Evolutionary conservation across 768 basidiomycete genomes (phyloP).

Genomic region (Mycena indigotica): DNA sequence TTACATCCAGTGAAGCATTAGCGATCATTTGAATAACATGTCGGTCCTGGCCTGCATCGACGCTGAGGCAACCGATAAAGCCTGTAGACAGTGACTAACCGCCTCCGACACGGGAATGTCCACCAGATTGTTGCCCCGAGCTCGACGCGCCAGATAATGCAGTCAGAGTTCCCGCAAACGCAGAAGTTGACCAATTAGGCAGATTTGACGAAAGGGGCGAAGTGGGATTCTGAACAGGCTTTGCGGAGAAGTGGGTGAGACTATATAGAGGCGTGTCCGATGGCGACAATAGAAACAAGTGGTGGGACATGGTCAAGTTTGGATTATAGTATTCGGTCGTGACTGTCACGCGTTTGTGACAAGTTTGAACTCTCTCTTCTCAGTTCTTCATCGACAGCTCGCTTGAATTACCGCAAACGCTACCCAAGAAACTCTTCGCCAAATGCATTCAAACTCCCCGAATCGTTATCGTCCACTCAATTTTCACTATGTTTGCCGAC

Average conservation of each 20-base stretch:
- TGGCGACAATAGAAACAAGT: conserved; percentile 82
- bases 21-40: conserved; percentile 99
- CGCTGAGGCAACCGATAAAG: neutral
- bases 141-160: conserved; percentile 85
- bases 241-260: conserved; percentile 80
- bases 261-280: conserved; percentile 86
- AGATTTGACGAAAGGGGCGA: conserved; percentile 81
- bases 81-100: conserved; percentile 28
- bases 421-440: too few relatives aligned
- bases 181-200: conserved; percentile 89
- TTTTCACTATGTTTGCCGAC: too few relatives aligned
- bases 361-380: too few relatives aligned
- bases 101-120: conserved; percentile 68
- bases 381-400: too few relatives aligned
- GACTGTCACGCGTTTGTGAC: too few relatives aligned
- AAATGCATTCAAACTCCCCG: too few relatives aligned
- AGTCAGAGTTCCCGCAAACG: conserved; percentile 86
- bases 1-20: conserved; percentile 91
- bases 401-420: too few relatives aligned
- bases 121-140: conserved; percentile 70
- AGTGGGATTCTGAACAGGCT: conserved; percentile 58
- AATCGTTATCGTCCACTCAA: too few relatives aligned
- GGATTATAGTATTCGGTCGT: too few relatives aligned
- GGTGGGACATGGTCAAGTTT: conserved; percentile 75
- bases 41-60: conserved; percentile 59